Percentiles rank a stretch among this genome's conserved stretches.
These are phyloP conservation scores for Suhomyces prunicola DNA, from an alignment of 805 yeast genomes.

Conservation along the genomic window DNA sequence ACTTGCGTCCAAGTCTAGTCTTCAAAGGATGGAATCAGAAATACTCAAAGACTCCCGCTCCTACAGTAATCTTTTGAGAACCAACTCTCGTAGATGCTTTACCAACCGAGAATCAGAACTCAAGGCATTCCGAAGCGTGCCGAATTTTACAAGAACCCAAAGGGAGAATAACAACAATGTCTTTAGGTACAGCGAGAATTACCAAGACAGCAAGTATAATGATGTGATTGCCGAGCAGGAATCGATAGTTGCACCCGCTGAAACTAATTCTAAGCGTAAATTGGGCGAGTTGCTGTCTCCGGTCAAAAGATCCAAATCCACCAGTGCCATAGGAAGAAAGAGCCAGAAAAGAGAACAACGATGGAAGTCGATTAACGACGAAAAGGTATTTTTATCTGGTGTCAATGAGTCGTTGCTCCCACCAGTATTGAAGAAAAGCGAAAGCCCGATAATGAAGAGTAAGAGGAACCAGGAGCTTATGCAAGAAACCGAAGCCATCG, in stretches of 20 bases:
- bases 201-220: neutral
- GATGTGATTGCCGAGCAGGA: conserved; percentile 4
- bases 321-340: conserved; percentile 14
- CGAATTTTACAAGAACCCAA: conserved; percentile 5
- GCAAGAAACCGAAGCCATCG: neutral
- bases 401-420: conserved; percentile 32
- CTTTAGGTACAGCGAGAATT: neutral
- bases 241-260: neutral
- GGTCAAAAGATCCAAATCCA: conserved; percentile 26
- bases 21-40: neutral
- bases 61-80: neutral
- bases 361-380: conserved; percentile 28
- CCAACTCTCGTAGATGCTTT: neutral
- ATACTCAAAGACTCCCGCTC: neutral
- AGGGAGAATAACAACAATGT: neutral
- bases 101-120: conserved; percentile 6
- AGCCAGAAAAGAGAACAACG: conserved; percentile 15
- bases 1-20: conserved; percentile 1
- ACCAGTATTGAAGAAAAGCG: conserved; percentile 30
- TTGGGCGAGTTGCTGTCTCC: neutral
- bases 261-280: neutral
- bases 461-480: conserved; percentile 16
- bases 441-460: conserved; percentile 28
- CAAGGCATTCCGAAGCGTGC: conserved; percentile 11
- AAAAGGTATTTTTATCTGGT: conserved; percentile 24